These are phyloP conservation scores for Paratinospora sagittata DNA, from an alignment of 164 flowering plant genomes.

Conservation along the genomic window DNA sequence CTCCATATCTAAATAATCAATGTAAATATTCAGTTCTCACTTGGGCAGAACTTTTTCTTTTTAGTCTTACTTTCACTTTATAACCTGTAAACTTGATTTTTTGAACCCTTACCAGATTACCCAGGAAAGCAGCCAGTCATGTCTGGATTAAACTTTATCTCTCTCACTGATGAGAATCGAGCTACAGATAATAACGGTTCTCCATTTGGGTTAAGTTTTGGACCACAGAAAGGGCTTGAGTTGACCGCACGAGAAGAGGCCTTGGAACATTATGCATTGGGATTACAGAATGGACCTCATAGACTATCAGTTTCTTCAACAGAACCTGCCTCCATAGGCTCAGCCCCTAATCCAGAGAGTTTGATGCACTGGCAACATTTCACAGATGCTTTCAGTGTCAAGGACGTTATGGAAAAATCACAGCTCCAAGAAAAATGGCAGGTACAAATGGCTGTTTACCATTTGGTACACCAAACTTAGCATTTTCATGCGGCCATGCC, in stretches of 20 bases:
- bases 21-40: slow-evolving; percentile 5
- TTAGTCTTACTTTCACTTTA: neutral
- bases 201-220: slow-evolving; percentile 26
- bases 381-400: slow-evolving; percentile 28
- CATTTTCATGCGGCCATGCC: neutral
- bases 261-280: slow-evolving; percentile 34
- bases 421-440: slow-evolving; percentile 40
- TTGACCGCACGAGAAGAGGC: slow-evolving; percentile 48
- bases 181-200: slow-evolving; percentile 17
- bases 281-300: slow-evolving; percentile 23
- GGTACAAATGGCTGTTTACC: slow-evolving; percentile 29
- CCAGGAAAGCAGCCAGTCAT: slow-evolving; percentile 31
- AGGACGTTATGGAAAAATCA: slow-evolving; percentile 25
- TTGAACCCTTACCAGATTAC: slow-evolving; percentile 34
- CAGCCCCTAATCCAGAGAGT: slow-evolving; percentile 31
- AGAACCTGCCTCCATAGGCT: slow-evolving; percentile 21
- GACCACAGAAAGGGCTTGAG: slow-evolving; percentile 28
- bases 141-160: slow-evolving; percentile 28
- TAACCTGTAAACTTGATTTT: slow-evolving; percentile 13
- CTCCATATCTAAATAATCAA: slow-evolving; percentile 34
- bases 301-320: slow-evolving; percentile 31
- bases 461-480: neutral
- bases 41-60: neutral
- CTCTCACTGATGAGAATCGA: slow-evolving; percentile 24
- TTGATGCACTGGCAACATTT: slow-evolving; percentile 29